Evolutionary conservation across 345 rosid genomes (phyloP), one percentile per base, ranked within the genome.

Genomic region (Noccaea caerulescens): DNA sequence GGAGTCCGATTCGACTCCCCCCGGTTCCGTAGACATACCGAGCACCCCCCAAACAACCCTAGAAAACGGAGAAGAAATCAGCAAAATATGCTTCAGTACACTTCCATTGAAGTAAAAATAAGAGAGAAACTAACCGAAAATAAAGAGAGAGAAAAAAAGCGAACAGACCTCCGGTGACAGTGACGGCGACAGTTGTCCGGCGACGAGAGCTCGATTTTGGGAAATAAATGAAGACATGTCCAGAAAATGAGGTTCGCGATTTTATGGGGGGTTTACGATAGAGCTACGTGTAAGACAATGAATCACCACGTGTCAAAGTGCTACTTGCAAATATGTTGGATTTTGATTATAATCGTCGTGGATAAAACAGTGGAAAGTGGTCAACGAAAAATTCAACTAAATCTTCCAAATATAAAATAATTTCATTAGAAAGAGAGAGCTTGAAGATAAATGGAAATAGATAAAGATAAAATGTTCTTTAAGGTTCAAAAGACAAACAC

Each of bases 1-100:
- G n/a, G 77, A 68, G 54, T 79, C 81, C 14, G 85, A 73, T 61
- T 83, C 80, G 61, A 81, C 81, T 47, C 30, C 69, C 18, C 63
- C 79, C 12, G 63, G 20, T 58, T 80, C 72, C 6, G 46, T 39
- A 75, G 82, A 73, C 86, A 86, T 84, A 16, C n/a, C 44, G 20
- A 49, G 34, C 50, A 46, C 64, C 80, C 64, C 80, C 47, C 56
- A 43, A 72, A 63, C 30, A 42, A 50, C 59, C 61, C 68, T 71
- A 71, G 62, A 42, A 7, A 32, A 38, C 53, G 43, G 27, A 50
- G 51, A 49, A 27, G 27, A 10, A 70, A 13, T 45, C n/a, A 68
- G 27, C 42, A 43, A 37, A 66, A 44, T 23, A 10, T 14, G 61
- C 25, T 33, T 55, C 23, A 56, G 63, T 56, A 44, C 5, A n/a